A percentile compares a stretch with the other conserved stretches of the same genome.
Evolutionary conservation across 2,329 filamentous ascomycete species (phyloP).

Genomic region (Talaromyces marneffei): DNA sequence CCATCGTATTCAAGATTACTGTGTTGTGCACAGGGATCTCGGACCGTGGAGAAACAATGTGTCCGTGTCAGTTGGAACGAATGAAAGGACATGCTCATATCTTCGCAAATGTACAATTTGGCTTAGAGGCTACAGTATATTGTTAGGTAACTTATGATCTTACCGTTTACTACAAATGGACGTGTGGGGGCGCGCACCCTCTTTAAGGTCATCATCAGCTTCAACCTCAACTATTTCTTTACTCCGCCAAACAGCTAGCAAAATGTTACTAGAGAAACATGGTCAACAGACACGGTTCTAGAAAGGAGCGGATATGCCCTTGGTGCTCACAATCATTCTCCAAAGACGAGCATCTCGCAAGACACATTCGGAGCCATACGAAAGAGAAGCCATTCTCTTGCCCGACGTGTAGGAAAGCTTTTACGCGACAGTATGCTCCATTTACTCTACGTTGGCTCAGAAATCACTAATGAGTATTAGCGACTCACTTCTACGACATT

Average conservation of each 20-base stretch:
- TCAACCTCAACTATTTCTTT: background rate
- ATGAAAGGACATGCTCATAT: no score
- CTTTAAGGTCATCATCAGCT: background rate
- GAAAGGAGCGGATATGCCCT: constrained; percentile 7
- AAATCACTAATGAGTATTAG: background rate
- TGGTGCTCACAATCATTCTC: constrained; percentile 8
- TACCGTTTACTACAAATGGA: background rate
- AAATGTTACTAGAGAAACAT: background rate
- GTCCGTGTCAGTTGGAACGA: background rate
- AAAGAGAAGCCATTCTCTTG: constrained; percentile 9
- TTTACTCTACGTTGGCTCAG: background rate
- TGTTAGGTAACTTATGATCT: no score
- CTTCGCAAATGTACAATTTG: no score
- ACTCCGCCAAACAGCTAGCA: background rate
- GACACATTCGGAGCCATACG: constrained; percentile 8
- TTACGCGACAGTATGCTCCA: constrained; percentile 4
- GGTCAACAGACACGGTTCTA: background rate
- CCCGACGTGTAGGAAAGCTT: constrained; percentile 3
- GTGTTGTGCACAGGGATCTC: background rate
- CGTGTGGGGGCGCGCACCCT: background rate
- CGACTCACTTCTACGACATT: constrained; percentile 3
- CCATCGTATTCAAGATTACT: background rate
- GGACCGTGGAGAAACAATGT: background rate
- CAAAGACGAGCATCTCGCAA: constrained; percentile 10
- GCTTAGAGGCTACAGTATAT: no score